Percentiles rank a stretch among this genome's conserved stretches.
These are phyloP conservation scores for Colletotrichum sp. DNA, from an alignment of 2,329 filamentous ascomycete species.

Conservation along the genomic window DNA sequence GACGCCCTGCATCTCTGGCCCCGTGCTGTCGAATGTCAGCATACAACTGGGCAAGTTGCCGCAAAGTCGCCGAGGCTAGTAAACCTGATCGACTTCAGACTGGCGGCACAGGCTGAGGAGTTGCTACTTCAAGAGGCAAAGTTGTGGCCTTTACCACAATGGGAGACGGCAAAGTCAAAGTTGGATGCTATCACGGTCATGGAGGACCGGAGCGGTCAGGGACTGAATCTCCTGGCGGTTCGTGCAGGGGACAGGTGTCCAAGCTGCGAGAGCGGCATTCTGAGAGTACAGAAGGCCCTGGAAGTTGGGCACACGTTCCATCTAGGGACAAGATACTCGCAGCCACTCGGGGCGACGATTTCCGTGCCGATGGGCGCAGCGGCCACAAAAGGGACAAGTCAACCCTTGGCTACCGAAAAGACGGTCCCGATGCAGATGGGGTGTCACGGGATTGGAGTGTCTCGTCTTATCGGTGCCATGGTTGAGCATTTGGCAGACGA, in stretches of 20 bases:
- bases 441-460: conserved; percentile 94
- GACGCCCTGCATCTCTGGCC: conserved; percentile 60
- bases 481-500: conserved; percentile 76
- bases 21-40: conserved; percentile 30
- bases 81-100: conserved; percentile 39
- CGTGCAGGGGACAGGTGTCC: conserved; percentile 75
- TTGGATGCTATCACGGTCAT: conserved; percentile 26
- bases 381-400: not conserved
- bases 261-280: conserved; percentile 65
- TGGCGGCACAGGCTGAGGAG: conserved; percentile 28
- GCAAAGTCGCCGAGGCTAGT: conserved; percentile 26
- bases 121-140: conserved; percentile 21
- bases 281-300: conserved; percentile 75
- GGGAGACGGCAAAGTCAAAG: not conserved
- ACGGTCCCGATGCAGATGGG: conserved; percentile 80
- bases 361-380: conserved; percentile 40
- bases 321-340: conserved; percentile 86
- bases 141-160: not conserved
- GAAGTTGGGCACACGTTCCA: conserved; percentile 97
- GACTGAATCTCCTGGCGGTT: conserved; percentile 69
- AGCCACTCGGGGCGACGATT: conserved; percentile 72
- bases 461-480: conserved; percentile 85
- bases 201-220: conserved; percentile 35
- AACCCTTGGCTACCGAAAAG: not conserved
- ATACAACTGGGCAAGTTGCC: conserved; percentile 15